These are phyloP conservation scores for Coemansia sp. DNA, from an alignment of 192 early-diverging fungal genomes.

Conservation along the genomic window DNA sequence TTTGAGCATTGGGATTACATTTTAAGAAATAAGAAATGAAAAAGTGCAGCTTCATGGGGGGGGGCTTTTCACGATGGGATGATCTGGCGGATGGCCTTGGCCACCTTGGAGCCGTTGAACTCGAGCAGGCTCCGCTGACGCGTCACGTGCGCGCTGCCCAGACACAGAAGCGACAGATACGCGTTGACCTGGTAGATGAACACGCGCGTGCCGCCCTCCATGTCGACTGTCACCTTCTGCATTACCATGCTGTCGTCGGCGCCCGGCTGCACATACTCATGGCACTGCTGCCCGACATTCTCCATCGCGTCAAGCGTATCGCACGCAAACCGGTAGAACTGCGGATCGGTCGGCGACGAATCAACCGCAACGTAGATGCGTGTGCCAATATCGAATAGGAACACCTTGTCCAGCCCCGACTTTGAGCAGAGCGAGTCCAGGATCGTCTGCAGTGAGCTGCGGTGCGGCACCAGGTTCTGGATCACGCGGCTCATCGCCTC, in stretches of 20 bases:
- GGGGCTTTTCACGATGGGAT: constrained; percentile 7
- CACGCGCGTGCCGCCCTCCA: constrained; percentile 24
- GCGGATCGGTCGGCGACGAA: constrained; percentile 82
- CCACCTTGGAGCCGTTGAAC: constrained; percentile 45
- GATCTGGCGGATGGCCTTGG: constrained; percentile 51
- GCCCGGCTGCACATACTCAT: neutral
- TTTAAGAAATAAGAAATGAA: no score
- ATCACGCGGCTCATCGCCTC: constrained; percentile 95
- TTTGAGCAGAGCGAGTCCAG: constrained; percentile 93
- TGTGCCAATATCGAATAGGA: constrained; percentile 83
- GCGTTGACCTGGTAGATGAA: constrained; percentile 45
- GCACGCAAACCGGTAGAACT: constrained; percentile 88
- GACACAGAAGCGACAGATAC: constrained; percentile 34
- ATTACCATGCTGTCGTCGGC: constrained; percentile 18
- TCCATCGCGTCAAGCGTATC: constrained; percentile 94
- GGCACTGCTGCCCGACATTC: constrained; percentile 76
- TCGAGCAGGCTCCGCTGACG: constrained; percentile 46
- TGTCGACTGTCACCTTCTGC: constrained; percentile 26
- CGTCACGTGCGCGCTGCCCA: constrained; percentile 23
- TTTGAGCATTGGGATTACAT: neutral
- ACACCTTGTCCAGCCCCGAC: constrained; percentile 95
- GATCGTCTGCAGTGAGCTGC: constrained; percentile 84
- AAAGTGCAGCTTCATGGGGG: no score
- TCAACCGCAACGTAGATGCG: constrained; percentile 97
- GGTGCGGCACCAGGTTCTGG: constrained; percentile 82